phyloP scores from a whole-genome alignment of 176 grass and related monocot species.

The Otatea glauca region DNA sequence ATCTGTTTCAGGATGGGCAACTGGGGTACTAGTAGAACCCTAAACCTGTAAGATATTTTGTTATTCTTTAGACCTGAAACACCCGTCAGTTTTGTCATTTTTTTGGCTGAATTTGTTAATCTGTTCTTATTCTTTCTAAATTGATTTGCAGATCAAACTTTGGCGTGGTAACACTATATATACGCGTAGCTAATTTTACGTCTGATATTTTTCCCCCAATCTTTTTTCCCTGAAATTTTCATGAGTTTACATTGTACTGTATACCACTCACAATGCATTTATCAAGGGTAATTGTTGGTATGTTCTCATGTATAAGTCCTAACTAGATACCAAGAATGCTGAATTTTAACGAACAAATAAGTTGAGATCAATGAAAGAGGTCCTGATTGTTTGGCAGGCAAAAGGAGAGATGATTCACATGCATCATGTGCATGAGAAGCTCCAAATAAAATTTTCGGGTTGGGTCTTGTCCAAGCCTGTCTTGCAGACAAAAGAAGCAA shows the following conservation, averaged over 20 bases:
- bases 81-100: not conserved
- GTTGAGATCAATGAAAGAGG: not conserved
- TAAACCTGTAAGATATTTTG: not conserved
- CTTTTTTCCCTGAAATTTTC: not conserved
- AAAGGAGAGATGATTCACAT: not conserved
- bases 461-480: not conserved
- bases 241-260: not conserved
- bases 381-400: not conserved
- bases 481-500: not conserved
- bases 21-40: too few relatives aligned
- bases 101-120: not conserved
- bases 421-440: not conserved
- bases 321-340: not conserved
- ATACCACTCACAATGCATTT: not conserved
- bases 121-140: not conserved
- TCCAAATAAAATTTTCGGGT: not conserved
- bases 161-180: not conserved
- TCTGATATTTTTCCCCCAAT: not conserved
- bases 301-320: not conserved
- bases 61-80: too few relatives aligned
- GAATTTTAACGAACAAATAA: not conserved
- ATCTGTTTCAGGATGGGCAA: not conserved
- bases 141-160: not conserved
- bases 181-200: not conserved
- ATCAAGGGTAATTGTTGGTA: not conserved